A percentile compares a stretch with the other conserved stretches of the same genome.
Evolutionary conservation across 208 protist genomes (phyloP).

Genomic region (Leishmania aethiopica): DNA sequence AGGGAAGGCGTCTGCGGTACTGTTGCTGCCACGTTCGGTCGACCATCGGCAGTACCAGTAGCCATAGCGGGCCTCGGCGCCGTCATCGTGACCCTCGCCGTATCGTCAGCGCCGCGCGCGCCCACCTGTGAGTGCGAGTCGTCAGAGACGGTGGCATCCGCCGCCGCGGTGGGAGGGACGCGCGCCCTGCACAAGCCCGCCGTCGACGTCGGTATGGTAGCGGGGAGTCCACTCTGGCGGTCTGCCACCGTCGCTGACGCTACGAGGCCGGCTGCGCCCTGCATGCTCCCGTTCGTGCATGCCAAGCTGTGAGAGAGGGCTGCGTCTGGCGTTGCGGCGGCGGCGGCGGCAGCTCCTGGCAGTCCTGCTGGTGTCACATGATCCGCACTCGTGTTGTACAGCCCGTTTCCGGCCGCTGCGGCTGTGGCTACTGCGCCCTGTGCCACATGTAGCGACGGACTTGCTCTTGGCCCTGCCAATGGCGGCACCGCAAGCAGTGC

Average conservation of each 20-base stretch:
- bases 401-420: neutral
- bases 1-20: constrained; percentile 12
- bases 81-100: neutral
- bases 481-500: neutral
- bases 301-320: neutral
- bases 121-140: neutral
- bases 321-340: neutral
- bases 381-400: neutral
- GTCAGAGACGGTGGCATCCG: neutral
- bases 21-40: neutral
- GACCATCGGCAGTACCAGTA: neutral
- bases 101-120: neutral
- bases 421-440: neutral
- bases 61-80: neutral
- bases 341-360: too few relatives aligned
- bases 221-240: neutral
- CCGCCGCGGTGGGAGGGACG: neutral
- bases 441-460: neutral
- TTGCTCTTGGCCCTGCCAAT: neutral
- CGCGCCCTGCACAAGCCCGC: neutral
- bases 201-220: neutral
- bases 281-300: neutral
- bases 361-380: neutral
- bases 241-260: neutral
- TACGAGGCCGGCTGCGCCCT: neutral